Percentiles rank a stretch among this genome's conserved stretches.
These are phyloP conservation scores for Russula brevipes DNA, from an alignment of 768 basidiomycete genomes.

Conservation along the genomic window DNA sequence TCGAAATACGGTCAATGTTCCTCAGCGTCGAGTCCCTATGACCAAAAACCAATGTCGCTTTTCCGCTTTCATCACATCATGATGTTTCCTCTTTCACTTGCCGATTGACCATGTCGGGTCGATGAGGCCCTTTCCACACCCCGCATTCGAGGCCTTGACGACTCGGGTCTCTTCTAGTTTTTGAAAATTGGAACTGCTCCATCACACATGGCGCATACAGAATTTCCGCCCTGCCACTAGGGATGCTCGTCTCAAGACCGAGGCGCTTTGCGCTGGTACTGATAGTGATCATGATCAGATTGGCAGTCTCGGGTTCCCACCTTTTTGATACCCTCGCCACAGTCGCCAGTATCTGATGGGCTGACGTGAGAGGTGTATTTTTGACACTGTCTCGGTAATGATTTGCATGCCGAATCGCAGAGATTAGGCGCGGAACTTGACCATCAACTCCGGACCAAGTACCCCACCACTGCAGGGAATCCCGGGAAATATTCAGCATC, in stretches of 20 bases:
- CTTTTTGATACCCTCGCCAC: constrained; percentile 84
- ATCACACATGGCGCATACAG: constrained; percentile 97
- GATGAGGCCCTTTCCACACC: too few species aligned
- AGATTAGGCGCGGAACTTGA: constrained; percentile 96
- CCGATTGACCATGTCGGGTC: too few species aligned
- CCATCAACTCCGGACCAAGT: constrained; percentile 95
- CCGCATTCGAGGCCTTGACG: too few species aligned
- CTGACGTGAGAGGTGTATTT: constrained; percentile 86
- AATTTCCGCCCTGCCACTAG: constrained; percentile 99
- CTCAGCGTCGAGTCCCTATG: too few species aligned
- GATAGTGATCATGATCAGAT: constrained; percentile 92
- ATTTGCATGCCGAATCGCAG: constrained; percentile 90
- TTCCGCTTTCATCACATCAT: too few species aligned
- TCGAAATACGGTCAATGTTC: too few species aligned
- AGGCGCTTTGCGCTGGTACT: constrained; percentile 95
- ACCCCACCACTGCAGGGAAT: constrained; percentile 93
- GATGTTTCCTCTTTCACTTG: too few species aligned
- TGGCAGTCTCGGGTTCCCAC: constrained; percentile 84
- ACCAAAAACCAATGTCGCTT: too few species aligned
- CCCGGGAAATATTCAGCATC: constrained; percentile 98
- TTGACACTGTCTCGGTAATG: constrained; percentile 95
- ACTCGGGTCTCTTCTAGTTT: constrained; percentile 37
- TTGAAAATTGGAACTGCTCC: constrained; percentile 98
- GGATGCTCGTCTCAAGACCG: constrained; percentile 85
- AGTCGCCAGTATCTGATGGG: constrained; percentile 99